Evolutionary conservation across 2,329 filamentous ascomycete genomes (phyloP), one percentile per base, ranked within the genome.

Genomic region (Epichloe sibirici): DNA sequence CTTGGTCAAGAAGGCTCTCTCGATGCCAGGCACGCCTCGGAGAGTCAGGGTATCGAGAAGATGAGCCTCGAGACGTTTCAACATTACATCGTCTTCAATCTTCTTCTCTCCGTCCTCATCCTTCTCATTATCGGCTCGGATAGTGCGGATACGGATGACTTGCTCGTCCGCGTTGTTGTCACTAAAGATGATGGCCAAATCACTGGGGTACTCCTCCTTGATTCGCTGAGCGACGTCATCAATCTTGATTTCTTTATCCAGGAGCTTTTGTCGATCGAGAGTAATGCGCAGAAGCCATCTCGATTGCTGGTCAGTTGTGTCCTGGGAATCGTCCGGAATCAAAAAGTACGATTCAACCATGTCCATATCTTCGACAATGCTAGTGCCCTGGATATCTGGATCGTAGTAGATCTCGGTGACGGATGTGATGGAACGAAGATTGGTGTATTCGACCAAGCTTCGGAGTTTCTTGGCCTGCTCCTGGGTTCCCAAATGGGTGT

Each of bases 271-370:
- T 53, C 93, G 87, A 65, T 94, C 91, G 48, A 98, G 81, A 21
- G 90, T 86, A 60, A 98, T 87, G 74, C 93, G 90, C 48, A 98
- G 79, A 55, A 98, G 73, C 94, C 94, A 98, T 67, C 90, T 87
- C 8, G 93, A 97, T 69, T 97, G 91, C 55, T 81, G 80, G 43
- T 88, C 83, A 53, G 77, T 69, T 1, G 74, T 71, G 52, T 79
- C 76, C 31, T 76, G 74, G 21, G 71, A 73, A 43, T 94, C 88
- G 58, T 95, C 90, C 0, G 89, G 88, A 65, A 97, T 88, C 66
- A 97, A 82, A 72, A 91, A 97, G 75, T 95, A 96, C 0, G 91
- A 95, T 60, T 96, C 90, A 6, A 98, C 88, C 81, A 97, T 94
- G 63, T 97, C 93, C 55, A 79, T 71, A 74, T 98, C 93, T 53